Evolutionary conservation across 2,329 filamentous ascomycete genomes (phyloP), one percentile per base, ranked within the genome.

Genomic region (Cercospora berteroae): DNA sequence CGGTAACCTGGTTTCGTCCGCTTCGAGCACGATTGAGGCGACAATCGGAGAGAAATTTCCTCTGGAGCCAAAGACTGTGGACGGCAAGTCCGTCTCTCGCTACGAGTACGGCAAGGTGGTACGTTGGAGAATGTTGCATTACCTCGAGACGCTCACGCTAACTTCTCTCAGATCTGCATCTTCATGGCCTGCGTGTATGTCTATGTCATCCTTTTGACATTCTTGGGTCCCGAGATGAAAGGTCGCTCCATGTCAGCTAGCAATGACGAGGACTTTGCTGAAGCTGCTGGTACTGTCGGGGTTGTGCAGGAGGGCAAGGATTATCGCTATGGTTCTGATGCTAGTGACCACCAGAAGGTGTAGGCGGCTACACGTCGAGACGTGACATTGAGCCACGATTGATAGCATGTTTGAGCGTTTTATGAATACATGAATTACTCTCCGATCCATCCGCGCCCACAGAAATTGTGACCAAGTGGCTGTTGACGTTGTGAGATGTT

Each of bases 131-230:
- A 20, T 36, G 4, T 25, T 23, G 20, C 12, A 33, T 16, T 13
- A 18, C 25, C n/a, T n/a, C 23, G n/a, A 29, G 16, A 9, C 29
- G 48, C 36, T 25, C 6, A 16, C 39, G 23, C 60, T 67, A 13
- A 67, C 50, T 64, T 27, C 39, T 39, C 29, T 25, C 31, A 69
- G 67, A 73, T 73, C 65, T 72, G 70, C 57, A 77, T 77, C 75
- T 96, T 97, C 80, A 93, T 97, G 90, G 93, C 85, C 0, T 93
- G 90, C 72, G 92, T 96, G 1, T 96, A 83, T 73, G 85, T 80
- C 1, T 89, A 88, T 75, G 81, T 84, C 5, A 87, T 89, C 67
- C 8, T 89, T 2, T 76, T 92, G 64, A 89, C 89, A 0, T 77
- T 91, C 9, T 52, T 91, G 3, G 90, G 90, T 5, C 84, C 84